Conservation (phyloP, 768 basidiomycete genomes). For the Boletus vinaceobasis region DNA sequence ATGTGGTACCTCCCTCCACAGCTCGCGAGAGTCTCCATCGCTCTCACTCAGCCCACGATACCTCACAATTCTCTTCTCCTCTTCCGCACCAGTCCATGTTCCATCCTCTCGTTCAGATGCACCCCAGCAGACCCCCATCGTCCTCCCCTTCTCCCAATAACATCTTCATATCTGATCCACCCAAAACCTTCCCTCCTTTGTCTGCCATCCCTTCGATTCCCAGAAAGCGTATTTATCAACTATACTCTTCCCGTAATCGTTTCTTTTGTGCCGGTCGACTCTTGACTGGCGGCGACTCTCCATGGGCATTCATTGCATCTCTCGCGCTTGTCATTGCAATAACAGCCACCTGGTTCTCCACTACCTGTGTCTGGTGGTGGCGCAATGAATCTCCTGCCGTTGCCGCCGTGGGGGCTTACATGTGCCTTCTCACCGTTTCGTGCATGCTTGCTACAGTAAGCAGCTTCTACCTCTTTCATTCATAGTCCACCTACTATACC, state of each 20-base stretch:
- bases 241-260: conserved; percentile 68
- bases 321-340: conserved; percentile 62
- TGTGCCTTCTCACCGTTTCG: conserved; percentile 63
- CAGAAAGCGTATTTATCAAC: conserved; percentile 53
- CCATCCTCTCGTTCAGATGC: conserved; percentile 25
- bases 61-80: conserved; percentile 5
- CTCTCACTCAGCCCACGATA: conserved; percentile 13
- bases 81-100: conserved; percentile 12
- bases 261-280: conserved; percentile 73
- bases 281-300: conserved; percentile 83
- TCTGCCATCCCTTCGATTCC: conserved; percentile 32
- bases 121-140: conserved; percentile 22
- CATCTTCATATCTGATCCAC: conserved; percentile 30
- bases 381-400: conserved; percentile 66
- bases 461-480: conserved; percentile 10
- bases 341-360: conserved; percentile 81
- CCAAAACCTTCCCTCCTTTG: conserved; percentile 30
- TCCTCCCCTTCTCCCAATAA: conserved; percentile 28
- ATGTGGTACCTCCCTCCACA: conserved; percentile 19
- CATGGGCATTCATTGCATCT: conserved; percentile 73
- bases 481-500: not conserved
- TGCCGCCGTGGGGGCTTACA: conserved; percentile 61
- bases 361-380: conserved; percentile 92
- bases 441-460: conserved; percentile 77
- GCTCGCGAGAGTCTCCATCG: conserved; percentile 1